Evolutionary conservation across 108 stramenopile species (phyloP).

Genomic region (Pseudonitzschia pungens): DNA sequence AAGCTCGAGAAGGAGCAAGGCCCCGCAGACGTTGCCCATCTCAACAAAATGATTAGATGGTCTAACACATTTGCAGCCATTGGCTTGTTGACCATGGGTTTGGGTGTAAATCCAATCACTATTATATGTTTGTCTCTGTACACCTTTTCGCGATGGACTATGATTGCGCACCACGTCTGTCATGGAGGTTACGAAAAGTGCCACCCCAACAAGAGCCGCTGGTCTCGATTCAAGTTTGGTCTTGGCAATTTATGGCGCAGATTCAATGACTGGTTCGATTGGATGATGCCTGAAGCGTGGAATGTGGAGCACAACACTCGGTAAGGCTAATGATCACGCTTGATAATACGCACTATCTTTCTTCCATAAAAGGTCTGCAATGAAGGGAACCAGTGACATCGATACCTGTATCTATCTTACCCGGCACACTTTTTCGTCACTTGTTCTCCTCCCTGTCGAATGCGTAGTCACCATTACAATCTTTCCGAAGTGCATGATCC

Average conservation of each 20-base stretch:
- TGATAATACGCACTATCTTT: too few species aligned
- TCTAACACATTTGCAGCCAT: conserved; percentile 66
- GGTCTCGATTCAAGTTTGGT: conserved; percentile 65
- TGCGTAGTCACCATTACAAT: conserved; percentile 61
- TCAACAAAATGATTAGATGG: conserved; percentile 90
- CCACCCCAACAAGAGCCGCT: conserved; percentile 53
- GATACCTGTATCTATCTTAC: too few species aligned
- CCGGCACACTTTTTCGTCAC: not conserved
- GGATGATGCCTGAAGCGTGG: conserved; percentile 85
- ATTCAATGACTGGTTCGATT: conserved; percentile 74
- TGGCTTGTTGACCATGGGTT: conserved; percentile 64
- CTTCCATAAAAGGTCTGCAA: too few species aligned
- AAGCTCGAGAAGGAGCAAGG: conserved; percentile 77
- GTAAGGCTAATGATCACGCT: too few species aligned
- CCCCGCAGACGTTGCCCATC: conserved; percentile 79
- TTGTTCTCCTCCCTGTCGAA: not conserved
- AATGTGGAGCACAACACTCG: conserved; percentile 69
- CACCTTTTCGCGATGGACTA: conserved; percentile 68
- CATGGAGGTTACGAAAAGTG: conserved; percentile 77
- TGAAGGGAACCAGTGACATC: not conserved
- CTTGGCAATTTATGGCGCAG: conserved; percentile 55
- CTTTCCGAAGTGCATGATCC: conserved; percentile 62
- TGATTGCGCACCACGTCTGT: conserved; percentile 78
- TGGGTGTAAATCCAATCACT: conserved; percentile 60
- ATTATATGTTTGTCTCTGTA: conserved; percentile 56